Evolutionary conservation across 257 asterid genomes (phyloP).

Genomic region (Jaltomata sinuosa): DNA sequence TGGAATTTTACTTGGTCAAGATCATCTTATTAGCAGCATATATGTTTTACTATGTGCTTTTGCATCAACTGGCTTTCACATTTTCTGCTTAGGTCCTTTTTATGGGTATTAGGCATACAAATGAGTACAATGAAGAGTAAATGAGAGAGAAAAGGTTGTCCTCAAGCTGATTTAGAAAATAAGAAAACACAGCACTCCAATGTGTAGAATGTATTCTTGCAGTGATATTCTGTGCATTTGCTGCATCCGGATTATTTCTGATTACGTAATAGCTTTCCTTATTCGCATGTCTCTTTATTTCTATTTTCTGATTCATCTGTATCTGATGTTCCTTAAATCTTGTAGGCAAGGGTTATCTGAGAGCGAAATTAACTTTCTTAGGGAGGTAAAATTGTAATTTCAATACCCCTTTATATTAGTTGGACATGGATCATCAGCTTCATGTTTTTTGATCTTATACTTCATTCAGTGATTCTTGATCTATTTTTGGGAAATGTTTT

Average conservation of each 20-base stretch:
- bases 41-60: not conserved
- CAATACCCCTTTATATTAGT: not conserved
- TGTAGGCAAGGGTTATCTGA: constrained; percentile 94
- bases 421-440: constrained; percentile 3
- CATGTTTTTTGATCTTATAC: not conserved
- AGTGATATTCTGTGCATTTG: not conserved
- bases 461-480: not conserved
- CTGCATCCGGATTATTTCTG: not conserved
- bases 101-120: not conserved
- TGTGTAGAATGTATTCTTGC: not conserved
- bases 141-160: not conserved
- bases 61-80: not conserved
- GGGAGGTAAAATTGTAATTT: constrained; percentile 49
- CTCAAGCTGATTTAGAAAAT: not conserved
- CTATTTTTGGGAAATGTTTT: not conserved
- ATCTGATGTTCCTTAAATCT: constrained; percentile 6
- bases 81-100: not conserved
- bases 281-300: not conserved
- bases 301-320: not conserved
- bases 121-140: not conserved
- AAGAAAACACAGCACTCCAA: not conserved
- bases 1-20: not conserved
- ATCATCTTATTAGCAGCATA: not conserved
- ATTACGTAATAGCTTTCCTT: not conserved
- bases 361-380: constrained; percentile 65